Base-by-base conservation (phyloP, 2,329 filamentous ascomycete species). In the Monosporascus sp. region DNA sequence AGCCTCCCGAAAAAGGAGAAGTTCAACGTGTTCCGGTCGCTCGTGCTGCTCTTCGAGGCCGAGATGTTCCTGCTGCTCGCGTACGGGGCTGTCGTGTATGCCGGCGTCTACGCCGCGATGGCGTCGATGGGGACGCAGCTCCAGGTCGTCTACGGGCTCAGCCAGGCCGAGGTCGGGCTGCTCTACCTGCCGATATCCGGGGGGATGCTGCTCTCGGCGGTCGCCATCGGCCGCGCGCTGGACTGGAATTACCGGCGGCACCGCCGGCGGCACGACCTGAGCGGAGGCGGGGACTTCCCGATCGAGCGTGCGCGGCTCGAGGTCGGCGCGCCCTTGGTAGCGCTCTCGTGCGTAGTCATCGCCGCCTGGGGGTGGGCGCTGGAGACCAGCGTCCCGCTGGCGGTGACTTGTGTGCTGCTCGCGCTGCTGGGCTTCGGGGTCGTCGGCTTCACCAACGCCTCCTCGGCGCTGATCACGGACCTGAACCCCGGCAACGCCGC, bases 221-320 rank as follows among this genome's bases (percentile, higher is more conserved):
- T 67, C 24, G 55, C 63, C 16, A 66, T 69, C 19, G 79, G 83
- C 5, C 71, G 71, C 27, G 52, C 84, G 3, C 71, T 85, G 5
- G 84, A 87, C 63, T 78, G 77, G 71, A 86, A 84, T 59, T 87
- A 82, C 63, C 70, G 75, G 0, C 76, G 82, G 4, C 72, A 81
- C 50, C 81, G 82, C 19, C 65, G 66, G 11, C 69, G 68, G 2
- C 68, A 77, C 49, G 74, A 76, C 43, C 73, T 69, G 54, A 67
- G 70, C 35, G 66, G 73, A 51, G 62, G 74, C 37, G 49, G 58
- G 0, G 64, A 52, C 6, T 69, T 68, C 49, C 66, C 67, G 17
- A 80, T 82, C 51, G 79, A 82, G 62, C 66, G 64, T 19, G 79
- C 78, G 0, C 70, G 82, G 35, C 67, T 84, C 26, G 72, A 81